phyloP scores from a whole-genome alignment of 139 green algal genomes.

The Edaphochlamys debaryana region DNA sequence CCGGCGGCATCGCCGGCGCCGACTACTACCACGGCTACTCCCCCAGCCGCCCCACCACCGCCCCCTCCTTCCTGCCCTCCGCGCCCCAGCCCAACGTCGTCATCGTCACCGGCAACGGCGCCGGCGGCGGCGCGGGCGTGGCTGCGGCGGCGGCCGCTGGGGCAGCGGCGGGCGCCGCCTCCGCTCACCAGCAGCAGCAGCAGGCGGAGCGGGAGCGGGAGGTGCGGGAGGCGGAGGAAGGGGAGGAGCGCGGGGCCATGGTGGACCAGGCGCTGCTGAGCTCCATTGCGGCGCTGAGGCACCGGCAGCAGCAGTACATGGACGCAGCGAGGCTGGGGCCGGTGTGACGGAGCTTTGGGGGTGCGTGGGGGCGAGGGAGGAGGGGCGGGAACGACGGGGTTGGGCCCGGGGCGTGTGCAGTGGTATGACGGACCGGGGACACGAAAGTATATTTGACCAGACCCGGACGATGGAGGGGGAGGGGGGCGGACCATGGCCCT shows the following conservation, averaged over 20 bases:
- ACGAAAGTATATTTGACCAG: too few relatives aligned
- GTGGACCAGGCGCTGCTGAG: slow-evolving; percentile 22
- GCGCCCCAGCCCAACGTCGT: neutral
- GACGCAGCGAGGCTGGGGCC: slow-evolving; percentile 19
- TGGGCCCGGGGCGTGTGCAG: too few relatives aligned
- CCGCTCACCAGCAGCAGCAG: neutral
- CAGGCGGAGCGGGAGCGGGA: neutral
- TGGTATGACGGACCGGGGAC: too few relatives aligned
- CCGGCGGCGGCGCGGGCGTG: neutral
- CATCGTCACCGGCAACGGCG: slow-evolving; percentile 1
- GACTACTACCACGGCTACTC: neutral
- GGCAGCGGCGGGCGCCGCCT: neutral
- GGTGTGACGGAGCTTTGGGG: too few relatives aligned
- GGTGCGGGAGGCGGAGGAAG: neutral
- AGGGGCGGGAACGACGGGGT: too few relatives aligned
- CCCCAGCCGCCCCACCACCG: neutral
- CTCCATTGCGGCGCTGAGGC: slow-evolving; percentile 44
- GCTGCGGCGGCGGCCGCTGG: slow-evolving; percentile 13
- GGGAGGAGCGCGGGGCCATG: neutral
- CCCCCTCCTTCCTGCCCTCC: slow-evolving; percentile 2
- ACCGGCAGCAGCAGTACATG: slow-evolving; percentile 53
- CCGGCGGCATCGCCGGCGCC: neutral
- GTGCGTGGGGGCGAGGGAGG: too few relatives aligned
- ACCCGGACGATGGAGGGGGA: too few relatives aligned
- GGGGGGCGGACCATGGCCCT: too few relatives aligned